These are phyloP conservation scores for Mortierella sp. DNA, from an alignment of 371 early-diverging fungal genomes.

Conservation along the genomic window DNA sequence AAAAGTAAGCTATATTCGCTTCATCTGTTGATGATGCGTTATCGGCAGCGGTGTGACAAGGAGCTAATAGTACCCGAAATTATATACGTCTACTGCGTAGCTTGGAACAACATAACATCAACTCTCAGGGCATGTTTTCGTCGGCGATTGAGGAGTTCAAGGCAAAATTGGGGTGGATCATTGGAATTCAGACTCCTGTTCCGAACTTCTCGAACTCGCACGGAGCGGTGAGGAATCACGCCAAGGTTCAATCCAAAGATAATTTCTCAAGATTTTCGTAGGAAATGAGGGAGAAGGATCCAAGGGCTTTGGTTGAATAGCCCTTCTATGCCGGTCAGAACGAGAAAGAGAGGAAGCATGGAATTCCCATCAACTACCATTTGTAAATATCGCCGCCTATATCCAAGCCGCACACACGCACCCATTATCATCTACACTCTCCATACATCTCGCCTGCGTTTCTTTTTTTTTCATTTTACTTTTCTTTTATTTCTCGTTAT, in stretches of 20 bases:
- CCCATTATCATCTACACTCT: neutral
- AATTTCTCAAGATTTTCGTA: no score
- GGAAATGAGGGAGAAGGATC: no score
- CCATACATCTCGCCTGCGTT: neutral
- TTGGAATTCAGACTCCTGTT: constrained; percentile 59
- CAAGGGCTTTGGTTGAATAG: neutral
- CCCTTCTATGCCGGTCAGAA: neutral
- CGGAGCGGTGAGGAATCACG: constrained; percentile 7
- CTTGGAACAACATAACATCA: constrained; percentile 67
- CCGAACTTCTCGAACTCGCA: constrained; percentile 13
- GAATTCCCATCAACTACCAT: neutral
- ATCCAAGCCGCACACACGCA: no score
- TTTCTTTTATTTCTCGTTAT: constrained; percentile 6
- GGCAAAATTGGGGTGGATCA: constrained; percentile 74
- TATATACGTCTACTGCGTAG: constrained; percentile 51
- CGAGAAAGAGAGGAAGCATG: no score
- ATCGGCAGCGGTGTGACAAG: no score
- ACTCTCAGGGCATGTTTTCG: constrained; percentile 60
- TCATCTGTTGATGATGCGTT: neutral
- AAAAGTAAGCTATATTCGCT: constrained; percentile 56
- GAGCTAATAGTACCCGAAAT: no score
- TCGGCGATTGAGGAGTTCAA: constrained; percentile 78
- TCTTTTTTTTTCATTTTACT: neutral
- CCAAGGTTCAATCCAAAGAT: neutral
- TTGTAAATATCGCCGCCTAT: constrained; percentile 18